Conservation (phyloP, 2,329 filamentous ascomycete genomes). For the Fusarium transvaalense region DNA sequence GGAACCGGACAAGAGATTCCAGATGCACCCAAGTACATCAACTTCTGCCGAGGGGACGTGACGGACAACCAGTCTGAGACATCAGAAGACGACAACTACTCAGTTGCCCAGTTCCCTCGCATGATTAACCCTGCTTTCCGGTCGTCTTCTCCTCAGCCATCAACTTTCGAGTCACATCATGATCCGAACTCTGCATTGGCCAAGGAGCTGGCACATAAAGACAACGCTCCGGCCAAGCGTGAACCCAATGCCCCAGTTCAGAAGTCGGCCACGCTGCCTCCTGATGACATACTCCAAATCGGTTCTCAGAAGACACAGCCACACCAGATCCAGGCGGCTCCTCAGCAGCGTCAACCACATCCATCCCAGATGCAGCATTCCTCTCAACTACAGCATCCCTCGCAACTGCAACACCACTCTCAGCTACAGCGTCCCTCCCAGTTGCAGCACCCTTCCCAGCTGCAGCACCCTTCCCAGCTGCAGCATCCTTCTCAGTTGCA, state of each 20-base stretch:
- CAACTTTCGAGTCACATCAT: constrained; percentile 91
- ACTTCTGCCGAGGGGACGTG: constrained; percentile 92
- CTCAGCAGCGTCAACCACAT: constrained; percentile 28
- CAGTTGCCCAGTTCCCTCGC: constrained; percentile 93
- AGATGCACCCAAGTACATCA: constrained; percentile 97
- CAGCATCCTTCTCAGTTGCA: constrained; percentile 11
- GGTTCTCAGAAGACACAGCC: constrained; percentile 23
- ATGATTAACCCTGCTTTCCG: constrained; percentile 96
- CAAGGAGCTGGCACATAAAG: constrained; percentile 73
- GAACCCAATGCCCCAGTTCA: constrained; percentile 67
- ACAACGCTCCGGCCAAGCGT: constrained; percentile 59
- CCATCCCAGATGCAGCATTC: constrained; percentile 16
- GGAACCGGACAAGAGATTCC: constrained; percentile 98
- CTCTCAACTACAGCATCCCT: constrained; percentile 25
- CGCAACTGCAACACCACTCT: constrained; percentile 3
- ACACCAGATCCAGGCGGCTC: constrained; percentile 28
- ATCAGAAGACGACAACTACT: constrained; percentile 90
- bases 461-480: constrained; percentile 27
- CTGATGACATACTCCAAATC: constrained; percentile 43
- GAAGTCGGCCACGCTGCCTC: constrained; percentile 52
- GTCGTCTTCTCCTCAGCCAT: constrained; percentile 95
- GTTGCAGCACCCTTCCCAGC: constrained; percentile 5
- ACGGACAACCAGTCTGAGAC: constrained; percentile 84
- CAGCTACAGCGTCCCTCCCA: constrained; percentile 11
- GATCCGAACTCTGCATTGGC: constrained; percentile 83